Conservation (phyloP, 2,329 filamentous ascomycete species). For the Rhinocladiella similis region DNA sequence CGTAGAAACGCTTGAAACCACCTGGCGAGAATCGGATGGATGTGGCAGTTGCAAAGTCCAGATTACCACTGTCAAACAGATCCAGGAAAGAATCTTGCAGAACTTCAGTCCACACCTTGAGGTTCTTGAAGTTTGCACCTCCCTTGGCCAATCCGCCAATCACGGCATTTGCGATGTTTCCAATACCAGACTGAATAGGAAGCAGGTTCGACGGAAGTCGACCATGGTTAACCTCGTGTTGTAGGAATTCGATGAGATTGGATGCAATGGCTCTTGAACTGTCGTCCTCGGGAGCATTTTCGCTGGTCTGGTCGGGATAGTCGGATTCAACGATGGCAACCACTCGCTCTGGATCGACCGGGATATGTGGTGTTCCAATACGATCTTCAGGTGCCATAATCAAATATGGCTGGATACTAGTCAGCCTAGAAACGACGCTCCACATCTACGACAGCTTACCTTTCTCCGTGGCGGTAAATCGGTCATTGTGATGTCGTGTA, state of each 20-base stretch:
- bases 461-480: slow-evolving; percentile 78
- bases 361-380: slow-evolving; percentile 79
- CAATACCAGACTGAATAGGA: slow-evolving; percentile 83
- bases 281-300: slow-evolving; percentile 75
- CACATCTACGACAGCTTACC: slow-evolving; percentile 37
- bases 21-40: slow-evolving; percentile 89
- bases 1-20: slow-evolving; percentile 88
- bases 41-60: slow-evolving; percentile 88
- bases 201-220: slow-evolving; percentile 75
- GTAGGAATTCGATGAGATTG: slow-evolving; percentile 81
- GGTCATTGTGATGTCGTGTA: slow-evolving; percentile 91
- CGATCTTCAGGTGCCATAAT: slow-evolving; percentile 84
- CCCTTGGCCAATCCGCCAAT: slow-evolving; percentile 75
- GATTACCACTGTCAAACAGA: slow-evolving; percentile 82
- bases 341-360: slow-evolving; percentile 80
- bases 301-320: slow-evolving; percentile 74
- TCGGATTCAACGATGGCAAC: slow-evolving; percentile 82
- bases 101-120: slow-evolving; percentile 92
- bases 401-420: slow-evolving; percentile 50
- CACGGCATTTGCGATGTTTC: slow-evolving; percentile 91
- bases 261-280: slow-evolving; percentile 70
- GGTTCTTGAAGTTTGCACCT: slow-evolving; percentile 76
- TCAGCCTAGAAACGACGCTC: background rate
- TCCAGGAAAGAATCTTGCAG: slow-evolving; percentile 92
- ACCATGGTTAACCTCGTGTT: slow-evolving; percentile 79